Evolutionary conservation across 768 basidiomycete species (phyloP), one percentile per base, ranked within the genome.

Genomic region (Boletus edulis): DNA sequence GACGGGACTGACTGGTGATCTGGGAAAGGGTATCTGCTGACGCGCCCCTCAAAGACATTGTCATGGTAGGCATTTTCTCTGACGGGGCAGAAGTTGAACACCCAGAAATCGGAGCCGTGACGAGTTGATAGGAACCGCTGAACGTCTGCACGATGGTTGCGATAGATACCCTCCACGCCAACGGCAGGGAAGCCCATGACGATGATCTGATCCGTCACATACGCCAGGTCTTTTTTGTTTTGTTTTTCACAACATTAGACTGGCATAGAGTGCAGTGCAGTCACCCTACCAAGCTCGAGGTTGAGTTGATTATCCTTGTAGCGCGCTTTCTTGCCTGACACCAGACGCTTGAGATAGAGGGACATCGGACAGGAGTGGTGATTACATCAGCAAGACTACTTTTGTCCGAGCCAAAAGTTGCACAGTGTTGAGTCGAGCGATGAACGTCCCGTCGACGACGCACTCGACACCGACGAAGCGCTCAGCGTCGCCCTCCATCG

Each of bases 51-150:
- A 65, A 94, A 94, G 37, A 85, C 72, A 44, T 73, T 71, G 3
- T 85, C 73, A 4, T 84, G 80, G 68, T 96, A 96, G 7, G 84
- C 79, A 66, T 94, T 94, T 70, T 94, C 93, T 58, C 75, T 78
- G 9, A 86, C 62, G 0, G 92, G 91, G 60, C 92, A 94, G 55
- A 94, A 84, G 68, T 96, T 94, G 78, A 91, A 94, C 11, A 94
- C 82, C 86, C 91, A 89, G 67, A 83, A 94, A 63, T 91, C 84
- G 62, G 84, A 78, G 5, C 82, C 82, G 63, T 94, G 91, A 44
- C 85, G 76, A 50, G 82, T 74, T 27, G 89, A 83, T 6, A 94
- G 76, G 67, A 94, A 93, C 39, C 77, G 79, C 59, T 84, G 83
- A 2, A 86, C 88, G 64, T 94, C 89, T 27, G 85, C 81, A 37